Evolutionary conservation across 441 rosid species (phyloP).

Genomic region (Erysimum pusillum): DNA sequence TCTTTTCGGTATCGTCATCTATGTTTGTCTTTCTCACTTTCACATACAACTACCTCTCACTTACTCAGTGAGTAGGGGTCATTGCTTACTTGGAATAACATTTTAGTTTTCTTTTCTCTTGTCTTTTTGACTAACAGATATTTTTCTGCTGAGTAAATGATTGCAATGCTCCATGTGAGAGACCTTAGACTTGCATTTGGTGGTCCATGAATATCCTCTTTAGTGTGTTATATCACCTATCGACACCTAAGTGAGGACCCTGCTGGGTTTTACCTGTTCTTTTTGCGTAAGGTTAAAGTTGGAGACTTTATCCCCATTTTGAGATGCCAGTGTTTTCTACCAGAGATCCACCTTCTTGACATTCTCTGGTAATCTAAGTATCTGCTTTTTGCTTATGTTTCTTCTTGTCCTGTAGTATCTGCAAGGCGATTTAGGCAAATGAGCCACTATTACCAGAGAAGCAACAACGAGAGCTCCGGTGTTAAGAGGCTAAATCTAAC

Average conservation of each 20-base stretch:
- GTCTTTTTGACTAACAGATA: constrained; percentile 17
- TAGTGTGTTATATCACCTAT: constrained; percentile 22
- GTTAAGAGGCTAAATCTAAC: constrained; percentile 74
- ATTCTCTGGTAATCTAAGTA: not conserved
- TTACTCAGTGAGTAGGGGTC: constrained; percentile 26
- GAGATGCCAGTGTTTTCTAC: constrained; percentile 7
- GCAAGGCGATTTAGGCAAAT: constrained; percentile 45
- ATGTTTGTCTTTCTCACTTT: constrained; percentile 28
- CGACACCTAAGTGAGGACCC: constrained; percentile 39
- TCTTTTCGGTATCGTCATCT: constrained; percentile 14
- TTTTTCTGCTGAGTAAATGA: constrained; percentile 26
- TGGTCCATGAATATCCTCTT: constrained; percentile 34
- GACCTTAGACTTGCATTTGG: constrained; percentile 32
- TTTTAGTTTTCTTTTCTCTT: not conserved
- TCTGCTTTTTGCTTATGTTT: constrained; percentile 24
- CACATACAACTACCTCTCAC: constrained; percentile 5
- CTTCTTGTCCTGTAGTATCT: constrained; percentile 25
- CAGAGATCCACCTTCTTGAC: constrained; percentile 23
- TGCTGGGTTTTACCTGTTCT: constrained; percentile 28
- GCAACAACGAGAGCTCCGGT: constrained; percentile 66
- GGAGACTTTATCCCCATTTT: constrained; percentile 6
- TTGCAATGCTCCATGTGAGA: constrained; percentile 22
- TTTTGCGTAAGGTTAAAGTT: constrained; percentile 36
- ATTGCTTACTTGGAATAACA: constrained; percentile 17
- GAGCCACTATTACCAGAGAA: constrained; percentile 58